Base-by-base conservation (phyloP, 805 yeast species). In the Candida namnaoensis region DNA sequence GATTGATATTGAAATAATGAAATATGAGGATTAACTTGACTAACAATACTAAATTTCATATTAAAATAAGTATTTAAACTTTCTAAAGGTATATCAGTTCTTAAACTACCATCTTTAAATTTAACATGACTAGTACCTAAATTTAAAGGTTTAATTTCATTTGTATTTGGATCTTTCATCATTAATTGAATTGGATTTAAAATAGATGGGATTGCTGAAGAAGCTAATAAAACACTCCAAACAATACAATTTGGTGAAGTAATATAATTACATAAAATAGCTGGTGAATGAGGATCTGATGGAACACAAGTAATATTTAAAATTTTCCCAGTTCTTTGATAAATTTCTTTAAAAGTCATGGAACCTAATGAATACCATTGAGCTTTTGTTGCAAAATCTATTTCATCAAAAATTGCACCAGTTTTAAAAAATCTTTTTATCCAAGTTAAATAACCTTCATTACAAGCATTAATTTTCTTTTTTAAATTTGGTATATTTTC, bases 1-100 rank as follows among this genome's bases (percentile, higher is more conserved):
- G 91, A 88, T 7, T 88, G 83, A 54, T 75, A 84, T 52, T 80
- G 81, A 61, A 85, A 84, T 19, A 85, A 64, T 37, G 83, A 72
- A 30, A 84, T 81, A 57, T 84, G 95, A 1, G 95, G 93, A 56
- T 85, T 84, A 7, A 84, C 91, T 62, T 84, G 95, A 15, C 88
- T 79, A 15, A 85, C 93, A 35, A 84, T 69, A 7, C 87, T 71
- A 56, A 82, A 85, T 54, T 78, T 83, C 32, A 80, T 88, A 51
- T 85, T 83, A 58, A 79, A 84, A 60, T 80, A 81, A 8, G 82
- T 76, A 61, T 83, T 83, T 46, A 84, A 65, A 0, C 87, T 79
- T 41, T 78, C 82, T 10, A 83, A 68, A 5, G 95, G 95, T 8
- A 84, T 77, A 56, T 84, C 95, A 0, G 95, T 84, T 43, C 91